Conservation (phyloP, 805 yeast species). For the Danielia oregonensis region DNA sequence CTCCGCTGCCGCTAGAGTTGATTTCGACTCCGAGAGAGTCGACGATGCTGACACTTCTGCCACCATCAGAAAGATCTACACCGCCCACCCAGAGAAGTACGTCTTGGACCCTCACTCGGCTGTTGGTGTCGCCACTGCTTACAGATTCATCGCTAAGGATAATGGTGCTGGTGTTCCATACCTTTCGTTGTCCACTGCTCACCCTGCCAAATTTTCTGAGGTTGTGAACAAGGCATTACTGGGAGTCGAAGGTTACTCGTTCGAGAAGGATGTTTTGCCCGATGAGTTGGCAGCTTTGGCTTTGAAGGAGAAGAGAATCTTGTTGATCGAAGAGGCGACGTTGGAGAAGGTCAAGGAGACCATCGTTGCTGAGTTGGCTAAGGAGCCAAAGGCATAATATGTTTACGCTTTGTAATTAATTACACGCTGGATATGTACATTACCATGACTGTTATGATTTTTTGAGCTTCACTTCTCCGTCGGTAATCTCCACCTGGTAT, state of each 20-base stretch:
- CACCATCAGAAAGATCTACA: slow-evolving; percentile 72
- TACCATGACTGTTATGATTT: slow-evolving; percentile 11
- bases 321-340: slow-evolving; percentile 66
- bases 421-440: neutral
- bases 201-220: slow-evolving; percentile 97
- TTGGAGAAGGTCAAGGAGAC: slow-evolving; percentile 69
- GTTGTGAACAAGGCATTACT: slow-evolving; percentile 83
- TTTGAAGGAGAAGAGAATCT: slow-evolving; percentile 69
- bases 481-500: slow-evolving; percentile 64
- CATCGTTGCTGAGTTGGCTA: slow-evolving; percentile 63
- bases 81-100: slow-evolving; percentile 58
- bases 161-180: slow-evolving; percentile 40
- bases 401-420: neutral
- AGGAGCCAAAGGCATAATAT: slow-evolving; percentile 13
- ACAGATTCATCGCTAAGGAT: slow-evolving; percentile 53
- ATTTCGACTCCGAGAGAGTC: slow-evolving; percentile 78
- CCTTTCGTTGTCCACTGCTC: slow-evolving; percentile 92
- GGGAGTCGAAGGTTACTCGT: slow-evolving; percentile 68
- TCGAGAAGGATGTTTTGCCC: slow-evolving; percentile 86
- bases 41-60: slow-evolving; percentile 72
- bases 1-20: slow-evolving; percentile 59
- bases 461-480: slow-evolving; percentile 65
- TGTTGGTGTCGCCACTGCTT: slow-evolving; percentile 83
- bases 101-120: slow-evolving; percentile 96
- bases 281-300: slow-evolving; percentile 75